These are phyloP conservation scores for Saksenaea oblongispora DNA, from an alignment of 371 early-diverging fungal species.

Conservation along the genomic window DNA sequence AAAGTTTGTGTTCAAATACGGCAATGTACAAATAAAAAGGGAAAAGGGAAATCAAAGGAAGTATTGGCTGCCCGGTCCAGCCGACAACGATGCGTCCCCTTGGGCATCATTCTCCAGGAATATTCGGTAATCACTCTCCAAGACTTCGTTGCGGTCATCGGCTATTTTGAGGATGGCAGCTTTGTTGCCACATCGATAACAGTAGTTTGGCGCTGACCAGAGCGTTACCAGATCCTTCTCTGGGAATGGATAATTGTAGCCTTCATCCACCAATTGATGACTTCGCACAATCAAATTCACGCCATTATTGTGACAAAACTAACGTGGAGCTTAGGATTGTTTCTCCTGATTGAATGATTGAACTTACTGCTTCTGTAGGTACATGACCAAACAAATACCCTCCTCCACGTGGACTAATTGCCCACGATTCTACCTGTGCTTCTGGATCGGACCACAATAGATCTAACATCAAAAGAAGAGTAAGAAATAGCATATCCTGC, in stretches of 20 bases:
- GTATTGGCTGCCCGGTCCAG: conserved; percentile 49
- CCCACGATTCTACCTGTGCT: conserved; percentile 94
- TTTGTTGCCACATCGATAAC: conserved; percentile 99
- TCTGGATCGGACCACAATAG: conserved; percentile 99
- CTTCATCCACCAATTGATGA: conserved; percentile 98
- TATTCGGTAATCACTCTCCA: conserved; percentile 73
- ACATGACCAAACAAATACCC: conserved; percentile 98
- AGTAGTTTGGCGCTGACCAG: conserved; percentile 99
- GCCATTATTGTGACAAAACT: conserved; percentile 97
- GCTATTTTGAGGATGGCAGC: conserved; percentile 93
- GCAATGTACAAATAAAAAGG: not conserved
- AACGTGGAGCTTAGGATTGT: not conserved
- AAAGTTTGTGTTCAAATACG: not conserved
- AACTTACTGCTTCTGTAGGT: conserved; percentile 75
- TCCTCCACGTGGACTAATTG: conserved; percentile 97
- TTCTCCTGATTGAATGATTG: not conserved
- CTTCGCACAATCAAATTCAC: conserved; percentile 93
- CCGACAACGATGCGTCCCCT: conserved; percentile 29
- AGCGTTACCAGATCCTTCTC: conserved; percentile 98
- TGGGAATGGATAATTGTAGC: conserved; percentile 96
- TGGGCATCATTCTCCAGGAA: conserved; percentile 80
- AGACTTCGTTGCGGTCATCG: conserved; percentile 81
- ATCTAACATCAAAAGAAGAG: conserved; percentile 49
- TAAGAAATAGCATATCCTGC: not conserved
- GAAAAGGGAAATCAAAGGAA: conserved; percentile 29